Evolutionary conservation across 2,329 filamentous ascomycete species (phyloP).

Genomic region (Exophiala mesophila): DNA sequence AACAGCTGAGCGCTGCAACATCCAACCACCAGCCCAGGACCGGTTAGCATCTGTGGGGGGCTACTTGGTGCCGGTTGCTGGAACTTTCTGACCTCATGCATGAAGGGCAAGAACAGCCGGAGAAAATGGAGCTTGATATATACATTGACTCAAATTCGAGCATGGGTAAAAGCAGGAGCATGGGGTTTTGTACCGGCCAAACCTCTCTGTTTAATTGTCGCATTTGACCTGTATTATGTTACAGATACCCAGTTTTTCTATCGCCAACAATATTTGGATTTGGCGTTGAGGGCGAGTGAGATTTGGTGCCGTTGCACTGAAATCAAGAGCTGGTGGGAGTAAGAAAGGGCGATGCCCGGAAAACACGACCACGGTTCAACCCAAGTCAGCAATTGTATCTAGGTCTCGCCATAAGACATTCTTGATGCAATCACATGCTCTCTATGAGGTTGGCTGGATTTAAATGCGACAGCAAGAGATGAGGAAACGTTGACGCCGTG

Average conservation of each 20-base stretch:
- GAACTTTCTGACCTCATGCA: neutral
- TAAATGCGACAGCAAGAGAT: neutral
- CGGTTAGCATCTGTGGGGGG: too few relatives aligned
- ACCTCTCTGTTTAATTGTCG: conserved; percentile 11
- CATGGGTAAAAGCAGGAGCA: conserved; percentile 11
- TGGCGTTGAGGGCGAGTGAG: neutral
- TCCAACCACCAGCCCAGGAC: conserved; percentile 4
- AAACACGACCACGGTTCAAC: too few relatives aligned
- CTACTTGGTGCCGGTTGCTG: neutral
- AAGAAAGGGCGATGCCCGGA: too few relatives aligned
- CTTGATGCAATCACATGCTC: neutral
- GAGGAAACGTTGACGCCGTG: neutral
- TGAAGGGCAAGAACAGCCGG: neutral
- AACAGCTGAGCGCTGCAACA: conserved; percentile 32
- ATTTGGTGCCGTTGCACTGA: neutral
- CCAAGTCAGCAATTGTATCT: too few relatives aligned
- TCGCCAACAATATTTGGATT: neutral
- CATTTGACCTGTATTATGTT: conserved; percentile 13
- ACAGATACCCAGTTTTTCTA: conserved; percentile 16
- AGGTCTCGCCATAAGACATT: neutral
- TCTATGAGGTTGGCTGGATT: too few relatives aligned
- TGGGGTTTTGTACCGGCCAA: conserved; percentile 5
- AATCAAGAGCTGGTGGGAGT: neutral
- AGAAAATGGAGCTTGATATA: neutral
- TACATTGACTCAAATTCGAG: neutral